phyloP scores from a whole-genome alignment of 225 moss, liverwort and hornwort species.

The Polytrichum formosum region DNA sequence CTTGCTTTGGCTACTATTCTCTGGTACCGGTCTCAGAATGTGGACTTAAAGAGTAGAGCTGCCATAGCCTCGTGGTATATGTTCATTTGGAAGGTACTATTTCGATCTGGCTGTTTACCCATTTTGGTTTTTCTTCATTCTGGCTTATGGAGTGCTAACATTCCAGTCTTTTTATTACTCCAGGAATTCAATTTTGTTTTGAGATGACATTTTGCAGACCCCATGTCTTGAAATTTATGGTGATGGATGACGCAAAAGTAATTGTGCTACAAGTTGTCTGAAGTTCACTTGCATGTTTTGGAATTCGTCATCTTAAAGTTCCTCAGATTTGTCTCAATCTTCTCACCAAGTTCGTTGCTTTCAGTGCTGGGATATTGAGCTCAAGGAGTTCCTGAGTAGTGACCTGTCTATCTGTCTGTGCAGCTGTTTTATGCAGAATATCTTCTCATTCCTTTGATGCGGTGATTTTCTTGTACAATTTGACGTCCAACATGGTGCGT shows the following conservation, averaged over 20 bases:
- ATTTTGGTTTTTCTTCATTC: neutral
- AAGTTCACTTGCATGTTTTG: neutral
- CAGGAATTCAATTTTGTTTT: too few species aligned
- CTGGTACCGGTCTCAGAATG: slow-evolving; percentile 71
- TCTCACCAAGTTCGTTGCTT: neutral
- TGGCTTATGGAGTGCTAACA: neutral
- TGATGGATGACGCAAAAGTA: neutral
- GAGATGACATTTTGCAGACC: neutral
- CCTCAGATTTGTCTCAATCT: neutral
- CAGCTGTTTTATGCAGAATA: slow-evolving; percentile 93
- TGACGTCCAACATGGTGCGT: too few species aligned
- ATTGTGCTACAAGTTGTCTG: neutral
- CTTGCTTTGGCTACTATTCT: slow-evolving; percentile 43
- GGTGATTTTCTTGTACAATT: slow-evolving; percentile 26
- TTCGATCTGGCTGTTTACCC: neutral
- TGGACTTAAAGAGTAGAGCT: slow-evolving; percentile 64
- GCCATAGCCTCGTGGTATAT: slow-evolving; percentile 82
- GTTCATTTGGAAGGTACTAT: slow-evolving; percentile 81
- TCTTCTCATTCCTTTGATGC: slow-evolving; percentile 74
- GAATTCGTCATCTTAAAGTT: neutral
- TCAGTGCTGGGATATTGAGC: neutral
- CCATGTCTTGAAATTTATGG: neutral
- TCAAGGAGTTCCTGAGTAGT: neutral
- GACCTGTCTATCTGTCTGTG: neutral
- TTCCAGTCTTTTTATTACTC: too few species aligned